Base-by-base conservation (phyloP, 345 rosid species). In the Microthlaspi erraticum region DNA sequence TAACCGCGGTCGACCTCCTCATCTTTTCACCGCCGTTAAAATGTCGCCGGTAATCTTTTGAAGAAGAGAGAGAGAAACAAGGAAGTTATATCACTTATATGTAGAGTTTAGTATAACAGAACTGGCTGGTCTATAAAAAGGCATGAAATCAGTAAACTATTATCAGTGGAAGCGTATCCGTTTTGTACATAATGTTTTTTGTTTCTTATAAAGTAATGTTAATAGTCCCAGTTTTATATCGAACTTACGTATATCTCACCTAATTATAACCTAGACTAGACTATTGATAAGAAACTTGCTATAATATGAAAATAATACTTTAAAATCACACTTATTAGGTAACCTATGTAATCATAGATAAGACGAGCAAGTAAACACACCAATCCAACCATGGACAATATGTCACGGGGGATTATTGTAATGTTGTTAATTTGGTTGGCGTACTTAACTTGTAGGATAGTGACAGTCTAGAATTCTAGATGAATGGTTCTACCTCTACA, bases 1-100 rank as follows among this genome's bases (percentile, higher is more conserved):
- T 81, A 43, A 67, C 81, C 26, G 60, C 66, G 46, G 64, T 34
- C 5, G 79, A 68, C 58, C 83, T 82, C 71, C 70, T 63, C 92
- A 87, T 84, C 14, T 53, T 78, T 62, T n/a, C 50, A 60, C 67
- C 18, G 36, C 9, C 26, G 44, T 19, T 50, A 6, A 18, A 43
- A 43, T 19, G 16, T 46, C 33, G 9, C 60, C 51, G 52, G 52
- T 26, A 41, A 73, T 65, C 1, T 55, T 20, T 18, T 53, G 29
- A 63, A n/a, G 5, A 8, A 38, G 13, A 8, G 26, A 2, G 20
- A 50, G 34, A 8, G 44, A 57, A 10, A 33, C 0, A 26, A 3
- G 4, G 26, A 3, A 26, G 29, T 26, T 26, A 26, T n/a, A n/a
- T n/a, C n/a, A n/a, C n/a, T n/a, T n/a, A n/a, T n/a, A n/a, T 26